Evolutionary conservation across 2,329 filamentous ascomycete species (phyloP), one percentile per base, ranked within the genome.

Genomic region (Scedosporium minutisporum): DNA sequence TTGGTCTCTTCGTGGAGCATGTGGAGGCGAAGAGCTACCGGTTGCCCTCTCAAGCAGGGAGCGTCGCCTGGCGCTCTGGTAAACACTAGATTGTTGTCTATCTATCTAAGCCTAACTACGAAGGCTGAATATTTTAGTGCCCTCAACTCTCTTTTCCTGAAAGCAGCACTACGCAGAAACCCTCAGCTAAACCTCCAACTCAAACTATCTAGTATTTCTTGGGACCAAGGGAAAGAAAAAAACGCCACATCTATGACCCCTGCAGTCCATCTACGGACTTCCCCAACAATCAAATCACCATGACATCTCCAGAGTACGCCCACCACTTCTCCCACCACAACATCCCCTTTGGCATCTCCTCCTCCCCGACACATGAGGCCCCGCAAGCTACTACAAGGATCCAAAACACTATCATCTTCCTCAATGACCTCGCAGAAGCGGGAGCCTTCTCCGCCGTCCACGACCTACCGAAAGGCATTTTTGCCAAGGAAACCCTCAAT

Each of bases 311-410:
- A 60, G 58, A 68, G 29, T 64, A 65, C 16, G 64, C 65, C 23
- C 68, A 66, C 60, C 63, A 74, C 66, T 91, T 91, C 74, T 90
- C 88, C 6, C 76, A 90, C 58, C 81, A 83, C 64, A 91, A 91
- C 70, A 86, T 91, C 63, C 88, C 88, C 1, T 91, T 91, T 69
- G 88, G 88, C 64, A 85, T 91, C 73, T 88, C 91, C 69, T 86
- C 82, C 55, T 87, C 85, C 1, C 65, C 77, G 6, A 71, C 76
- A 2, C 78, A 82, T 58, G 70, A 77, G 10, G 76, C 76, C 53
- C 85, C 81, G 6, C 84, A 84, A 25, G 79, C 83, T 16, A 88
- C 87, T 10, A 61, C 60, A 9, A 27, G 60, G 2, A 18, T 61
- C 6, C 25, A 57, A 51, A 61, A 61, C 27, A 57, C 44, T 23